Evolutionary conservation across 257 asterid genomes (phyloP).

Genomic region (Gentiana straminea): DNA sequence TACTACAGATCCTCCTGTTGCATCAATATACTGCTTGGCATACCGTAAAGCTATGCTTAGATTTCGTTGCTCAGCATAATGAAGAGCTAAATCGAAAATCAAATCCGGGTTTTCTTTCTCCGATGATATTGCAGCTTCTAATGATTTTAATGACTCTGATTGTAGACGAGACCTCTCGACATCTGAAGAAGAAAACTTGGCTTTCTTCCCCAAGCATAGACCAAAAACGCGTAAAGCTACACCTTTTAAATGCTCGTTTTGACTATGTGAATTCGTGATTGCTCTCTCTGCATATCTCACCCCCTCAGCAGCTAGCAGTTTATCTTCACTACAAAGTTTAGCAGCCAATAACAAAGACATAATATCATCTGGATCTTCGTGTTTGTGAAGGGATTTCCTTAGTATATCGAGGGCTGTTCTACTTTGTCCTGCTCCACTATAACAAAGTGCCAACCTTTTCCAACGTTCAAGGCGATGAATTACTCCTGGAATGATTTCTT

Average conservation of each 20-base stretch:
- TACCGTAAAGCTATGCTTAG: conserved; percentile 72
- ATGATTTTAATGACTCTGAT: conserved; percentile 80
- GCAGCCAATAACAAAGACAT: conserved; percentile 71
- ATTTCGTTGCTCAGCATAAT: conserved; percentile 82
- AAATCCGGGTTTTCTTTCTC: conserved; percentile 78
- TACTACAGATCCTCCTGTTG: conserved; percentile 78
- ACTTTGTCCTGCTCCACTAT: conserved; percentile 60
- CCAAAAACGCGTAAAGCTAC: conserved; percentile 78
- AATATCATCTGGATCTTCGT: conserved; percentile 80
- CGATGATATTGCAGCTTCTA: conserved; percentile 54
- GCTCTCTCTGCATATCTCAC: conserved; percentile 69
- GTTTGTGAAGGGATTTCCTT: conserved; percentile 61
- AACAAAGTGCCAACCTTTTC: conserved; percentile 79
- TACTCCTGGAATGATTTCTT: conserved; percentile 82
- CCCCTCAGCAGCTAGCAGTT: conserved; percentile 80
- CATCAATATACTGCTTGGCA: conserved; percentile 75
- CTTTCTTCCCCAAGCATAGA: conserved; percentile 85
- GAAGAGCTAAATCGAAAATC: conserved; percentile 74
- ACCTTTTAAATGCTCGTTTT: conserved; percentile 63
- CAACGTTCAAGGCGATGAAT: conserved; percentile 72
- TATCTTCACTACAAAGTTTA: conserved; percentile 73
- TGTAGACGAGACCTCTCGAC: conserved; percentile 89
- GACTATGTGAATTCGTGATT: conserved; percentile 39
- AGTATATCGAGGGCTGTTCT: conserved; percentile 59
- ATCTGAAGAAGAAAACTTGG: conserved; percentile 73